phyloP scores from a whole-genome alignment of 768 basidiomycete genomes.

The Termitomyces sp. region DNA sequence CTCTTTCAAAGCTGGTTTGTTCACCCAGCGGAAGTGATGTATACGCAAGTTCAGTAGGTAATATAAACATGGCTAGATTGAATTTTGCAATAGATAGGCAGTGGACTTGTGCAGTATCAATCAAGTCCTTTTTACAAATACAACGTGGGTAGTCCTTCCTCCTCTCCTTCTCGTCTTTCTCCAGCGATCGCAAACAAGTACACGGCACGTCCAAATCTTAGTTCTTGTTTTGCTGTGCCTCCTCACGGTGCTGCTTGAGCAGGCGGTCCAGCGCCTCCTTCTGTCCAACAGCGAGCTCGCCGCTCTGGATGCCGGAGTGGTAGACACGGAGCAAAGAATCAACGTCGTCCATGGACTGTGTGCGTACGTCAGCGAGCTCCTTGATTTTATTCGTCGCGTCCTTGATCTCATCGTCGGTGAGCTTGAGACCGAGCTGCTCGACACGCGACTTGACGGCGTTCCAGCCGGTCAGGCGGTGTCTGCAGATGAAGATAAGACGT shows the following conservation, averaged over 20 bases:
- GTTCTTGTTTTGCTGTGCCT: slow-evolving; percentile 8
- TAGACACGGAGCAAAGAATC: slow-evolving; percentile 95
- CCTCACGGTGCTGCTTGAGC: slow-evolving; percentile 66
- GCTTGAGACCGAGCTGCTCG: slow-evolving; percentile 87
- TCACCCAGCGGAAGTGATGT: neutral
- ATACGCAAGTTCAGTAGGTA: neutral
- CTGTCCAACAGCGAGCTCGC: slow-evolving; percentile 92
- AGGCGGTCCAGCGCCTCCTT: slow-evolving; percentile 87
- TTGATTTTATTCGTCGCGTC: slow-evolving; percentile 99
- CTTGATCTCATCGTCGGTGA: slow-evolving; percentile 96
- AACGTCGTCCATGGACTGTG: slow-evolving; percentile 99
- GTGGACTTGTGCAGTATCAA: slow-evolving; percentile 2
- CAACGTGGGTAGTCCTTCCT: slow-evolving; percentile 4
- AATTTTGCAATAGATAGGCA: neutral
- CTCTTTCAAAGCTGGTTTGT: neutral
- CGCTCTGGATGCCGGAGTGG: slow-evolving; percentile 90
- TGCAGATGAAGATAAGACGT: slow-evolving; percentile 21
- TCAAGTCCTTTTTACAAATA: slow-evolving; percentile 17
- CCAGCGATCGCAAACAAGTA: neutral
- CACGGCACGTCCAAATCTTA: neutral
- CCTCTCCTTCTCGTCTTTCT: neutral
- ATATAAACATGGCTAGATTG: slow-evolving; percentile 2
- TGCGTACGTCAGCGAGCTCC: slow-evolving; percentile 96
- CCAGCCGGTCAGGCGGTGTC: slow-evolving; percentile 96
- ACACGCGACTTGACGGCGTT: slow-evolving; percentile 99